phyloP scores from a whole-genome alignment of 805 yeast genomes.

The Maudiozyma bulderi region DNA sequence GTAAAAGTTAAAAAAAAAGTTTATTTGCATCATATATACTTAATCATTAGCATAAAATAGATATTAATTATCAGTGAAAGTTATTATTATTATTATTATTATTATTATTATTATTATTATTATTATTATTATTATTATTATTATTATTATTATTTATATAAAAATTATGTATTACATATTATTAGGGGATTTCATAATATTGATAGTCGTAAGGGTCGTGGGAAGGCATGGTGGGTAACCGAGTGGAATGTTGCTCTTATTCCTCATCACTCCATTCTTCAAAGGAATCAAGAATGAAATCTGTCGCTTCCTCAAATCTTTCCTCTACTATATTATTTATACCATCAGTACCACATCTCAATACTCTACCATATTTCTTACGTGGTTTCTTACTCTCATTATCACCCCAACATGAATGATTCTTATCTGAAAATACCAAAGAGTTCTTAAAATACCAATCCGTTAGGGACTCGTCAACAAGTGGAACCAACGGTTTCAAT shows the following conservation, averaged over 20 bases:
- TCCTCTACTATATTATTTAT: constrained; percentile 69
- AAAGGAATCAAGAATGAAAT: constrained; percentile 69
- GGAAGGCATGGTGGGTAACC: no score
- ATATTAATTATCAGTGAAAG: not conserved
- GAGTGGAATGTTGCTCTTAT: constrained; percentile 2
- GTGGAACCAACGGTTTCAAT: constrained; percentile 73
- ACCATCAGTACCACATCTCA: constrained; percentile 63
- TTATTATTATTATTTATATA: not conserved
- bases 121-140: no score
- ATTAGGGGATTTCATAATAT: no score
- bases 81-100: not conserved
- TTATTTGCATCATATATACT: constrained; percentile 17
- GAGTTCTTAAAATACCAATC: constrained; percentile 91
- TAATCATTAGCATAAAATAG: not conserved
- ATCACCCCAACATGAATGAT: constrained; percentile 75
- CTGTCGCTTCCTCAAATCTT: constrained; percentile 76
- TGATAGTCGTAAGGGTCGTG: no score
- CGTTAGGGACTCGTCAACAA: constrained; percentile 78
- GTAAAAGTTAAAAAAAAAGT: not conserved
- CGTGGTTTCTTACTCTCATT: constrained; percentile 61
- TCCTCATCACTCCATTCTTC: constrained; percentile 52
- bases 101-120: no score
- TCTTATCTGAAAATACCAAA: constrained; percentile 63
- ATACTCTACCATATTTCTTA: constrained; percentile 82
- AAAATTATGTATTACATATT: not conserved